Evolutionary conservation across 1,284 basidiomycete genomes (phyloP), one percentile per base, ranked within the genome.

Genomic region (Sparassis latifolia): DNA sequence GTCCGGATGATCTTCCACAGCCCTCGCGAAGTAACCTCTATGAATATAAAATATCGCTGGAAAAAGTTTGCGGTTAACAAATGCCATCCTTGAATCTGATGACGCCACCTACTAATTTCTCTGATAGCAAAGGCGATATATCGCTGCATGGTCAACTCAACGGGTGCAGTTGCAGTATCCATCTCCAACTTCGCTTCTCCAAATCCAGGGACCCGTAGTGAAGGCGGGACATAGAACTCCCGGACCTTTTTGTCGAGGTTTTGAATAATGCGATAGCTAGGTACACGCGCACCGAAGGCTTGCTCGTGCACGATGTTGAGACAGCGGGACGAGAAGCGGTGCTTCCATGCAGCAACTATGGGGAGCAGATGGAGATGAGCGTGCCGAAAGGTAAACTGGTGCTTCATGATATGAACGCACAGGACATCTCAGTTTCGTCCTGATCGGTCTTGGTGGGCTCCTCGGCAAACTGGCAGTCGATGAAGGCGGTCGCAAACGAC

Each of bases 11-110:
- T 84, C 82, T 57, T 82, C 79, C 46, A 86, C 66, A 0, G 83
- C 82, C 52, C 79, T 78, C 1, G 83, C 84, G 59, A 86, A 86
- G 67, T 82, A 86, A 4, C 82, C 82, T 38, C 84, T 75, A 62
- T 86, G 83, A 73, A 86, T 80, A 58, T 86, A 86, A 58, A 86
- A 83, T 33, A 84, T 63, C 10, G 78, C 82, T 85, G 55, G 20
- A 32, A 35, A 33, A 12, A 2, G 33, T 7, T 4, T 33, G 32
- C 39, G 38, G 33, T 28, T 20, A 27, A 2, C 37, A 42, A 44
- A 20, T 4, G n/a, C 41, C 27, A 52, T 37, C 43, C n/a, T 43
- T 64, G 28, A 38, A 37, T 7, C 7, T 6, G 35, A 37, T 6
- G 7, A 37, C n/a, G 31, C 5, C 29, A 67, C 79, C 53, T 57